These are phyloP conservation scores for Pseudogymnoascus sp. DNA, from an alignment of 2,329 filamentous ascomycete species.

Conservation along the genomic window DNA sequence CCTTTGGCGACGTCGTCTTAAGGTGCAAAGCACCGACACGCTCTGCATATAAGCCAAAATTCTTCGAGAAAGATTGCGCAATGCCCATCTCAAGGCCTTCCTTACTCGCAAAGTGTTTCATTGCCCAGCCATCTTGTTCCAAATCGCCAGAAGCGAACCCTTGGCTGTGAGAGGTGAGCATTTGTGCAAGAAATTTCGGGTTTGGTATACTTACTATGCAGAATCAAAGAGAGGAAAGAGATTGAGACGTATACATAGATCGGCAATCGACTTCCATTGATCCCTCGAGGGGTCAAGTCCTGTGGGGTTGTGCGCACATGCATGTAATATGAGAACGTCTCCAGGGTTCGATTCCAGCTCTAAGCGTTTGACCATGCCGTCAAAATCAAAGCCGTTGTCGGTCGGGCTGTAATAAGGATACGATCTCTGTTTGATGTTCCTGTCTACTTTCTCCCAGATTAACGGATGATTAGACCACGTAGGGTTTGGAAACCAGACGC, in stretches of 20 bases:
- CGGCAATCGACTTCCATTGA: slow-evolving; percentile 28
- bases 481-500: slow-evolving; percentile 34
- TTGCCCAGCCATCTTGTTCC: slow-evolving; percentile 28
- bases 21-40: slow-evolving; percentile 27
- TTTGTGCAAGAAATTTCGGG: neutral
- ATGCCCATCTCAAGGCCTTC: slow-evolving; percentile 44
- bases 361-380: slow-evolving; percentile 25
- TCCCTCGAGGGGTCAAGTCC: slow-evolving; percentile 33
- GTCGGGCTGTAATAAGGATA: slow-evolving; percentile 32
- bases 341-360: slow-evolving; percentile 20
- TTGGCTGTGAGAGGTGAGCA: neutral
- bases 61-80: slow-evolving; percentile 56
- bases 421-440: slow-evolving; percentile 24
- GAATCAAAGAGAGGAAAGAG: slow-evolving; percentile 30
- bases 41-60: slow-evolving; percentile 42
- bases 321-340: slow-evolving; percentile 32
- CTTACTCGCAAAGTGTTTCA: slow-evolving; percentile 29
- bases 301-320: slow-evolving; percentile 39
- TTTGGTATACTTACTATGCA: slow-evolving; percentile 22
- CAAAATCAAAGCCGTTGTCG: slow-evolving; percentile 28
- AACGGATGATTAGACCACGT: slow-evolving; percentile 37
- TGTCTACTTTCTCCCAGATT: slow-evolving; percentile 30
- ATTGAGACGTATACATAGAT: slow-evolving; percentile 17
- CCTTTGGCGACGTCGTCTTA: neutral
- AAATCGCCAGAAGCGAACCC: slow-evolving; percentile 28